These are phyloP conservation scores for Penicillium macrosclerotiorum DNA, from an alignment of 495 filamentous ascomycete genomes.

Conservation along the genomic window DNA sequence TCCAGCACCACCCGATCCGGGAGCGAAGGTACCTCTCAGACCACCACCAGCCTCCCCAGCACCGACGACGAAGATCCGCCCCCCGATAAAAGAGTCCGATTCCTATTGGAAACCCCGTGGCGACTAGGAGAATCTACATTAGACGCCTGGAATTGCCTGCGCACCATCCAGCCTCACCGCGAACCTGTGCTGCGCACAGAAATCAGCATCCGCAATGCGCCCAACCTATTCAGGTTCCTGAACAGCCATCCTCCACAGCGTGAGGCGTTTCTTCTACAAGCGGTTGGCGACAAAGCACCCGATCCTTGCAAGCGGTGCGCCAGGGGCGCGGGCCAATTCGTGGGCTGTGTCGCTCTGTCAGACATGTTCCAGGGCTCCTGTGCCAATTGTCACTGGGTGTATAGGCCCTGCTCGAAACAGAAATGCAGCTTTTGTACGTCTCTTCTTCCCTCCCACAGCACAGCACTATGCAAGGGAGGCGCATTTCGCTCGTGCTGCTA, in stretches of 20 bases:
- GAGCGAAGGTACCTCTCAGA: too few species aligned
- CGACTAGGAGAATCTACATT: too few species aligned
- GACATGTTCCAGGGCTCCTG: not conserved
- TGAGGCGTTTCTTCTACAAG: not conserved
- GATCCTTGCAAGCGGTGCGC: not conserved
- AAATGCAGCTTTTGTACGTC: slow-evolving; percentile 2
- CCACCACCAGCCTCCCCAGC: too few species aligned
- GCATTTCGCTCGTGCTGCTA: not conserved
- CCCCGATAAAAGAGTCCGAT: too few species aligned
- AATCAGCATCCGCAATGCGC: not conserved
- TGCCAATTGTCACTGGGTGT: slow-evolving; percentile 1
- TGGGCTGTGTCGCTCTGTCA: not conserved
- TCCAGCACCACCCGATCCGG: too few species aligned
- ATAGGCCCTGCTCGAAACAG: not conserved
- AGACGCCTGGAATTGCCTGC: too few species aligned
- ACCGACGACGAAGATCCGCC: too few species aligned
- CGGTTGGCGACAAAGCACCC: not conserved
- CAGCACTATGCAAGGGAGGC: not conserved
- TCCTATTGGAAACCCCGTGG: too few species aligned
- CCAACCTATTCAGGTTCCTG: not conserved
- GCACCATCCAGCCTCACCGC: too few species aligned
- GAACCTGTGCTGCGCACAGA: not conserved
- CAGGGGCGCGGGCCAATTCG: not conserved
- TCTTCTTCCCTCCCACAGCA: not conserved
- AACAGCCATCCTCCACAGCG: not conserved